These are phyloP conservation scores for Spergularia bocconei DNA, from an alignment of 148 eudicot genomes.

Conservation along the genomic window DNA sequence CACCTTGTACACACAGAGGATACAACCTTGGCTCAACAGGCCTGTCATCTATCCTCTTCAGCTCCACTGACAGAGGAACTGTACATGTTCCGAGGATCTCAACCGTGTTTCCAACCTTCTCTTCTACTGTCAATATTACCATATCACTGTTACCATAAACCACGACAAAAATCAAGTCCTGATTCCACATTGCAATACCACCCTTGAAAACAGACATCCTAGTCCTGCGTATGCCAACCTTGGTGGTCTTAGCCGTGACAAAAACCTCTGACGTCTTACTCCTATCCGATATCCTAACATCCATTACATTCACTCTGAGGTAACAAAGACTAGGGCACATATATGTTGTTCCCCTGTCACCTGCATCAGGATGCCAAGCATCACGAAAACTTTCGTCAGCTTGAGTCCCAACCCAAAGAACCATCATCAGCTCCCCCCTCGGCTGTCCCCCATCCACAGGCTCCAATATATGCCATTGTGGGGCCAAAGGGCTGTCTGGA, in stretches of 20 bases:
- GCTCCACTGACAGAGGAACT: conserved; percentile 26
- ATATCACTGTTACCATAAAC: conserved; percentile 36
- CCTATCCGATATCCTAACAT: conserved; percentile 34
- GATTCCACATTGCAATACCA: conserved; percentile 36
- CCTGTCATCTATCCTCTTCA: conserved; percentile 28
- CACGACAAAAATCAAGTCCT: conserved; percentile 43
- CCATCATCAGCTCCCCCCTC: conserved; percentile 37
- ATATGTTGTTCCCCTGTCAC: conserved; percentile 34
- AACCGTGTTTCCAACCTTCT: conserved; percentile 30
- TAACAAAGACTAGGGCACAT: conserved; percentile 46
- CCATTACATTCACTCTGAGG: conserved; percentile 39
- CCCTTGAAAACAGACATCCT: conserved; percentile 17
- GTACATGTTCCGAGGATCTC: conserved; percentile 37
- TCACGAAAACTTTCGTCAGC: conserved; percentile 46
- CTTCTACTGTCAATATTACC: conserved; percentile 34
- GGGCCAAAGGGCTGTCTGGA: conserved; percentile 48
- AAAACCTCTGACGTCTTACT: conserved; percentile 27
- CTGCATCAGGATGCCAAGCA: conserved; percentile 41
- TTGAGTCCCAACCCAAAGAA: conserved; percentile 48
- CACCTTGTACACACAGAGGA: conserved; percentile 20
- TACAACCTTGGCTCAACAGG: conserved; percentile 37
- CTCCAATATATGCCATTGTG: conserved; percentile 41
- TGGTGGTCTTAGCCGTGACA: conserved; percentile 32
- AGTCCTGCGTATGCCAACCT: conserved; percentile 21
- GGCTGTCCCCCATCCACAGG: not conserved